phyloP scores from a whole-genome alignment of 176 grass and related monocot species.

The sorghum (Sorghum bicolor) region Sorghum_bicolor_NCBIv3 NC_012878.2:48794001-48794500 shows the following conservation, averaged over 20 bases:
- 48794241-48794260: background rate
- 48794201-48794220: background rate
- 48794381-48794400: background rate
- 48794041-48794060: background rate
- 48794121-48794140: background rate
- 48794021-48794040: background rate
- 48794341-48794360: background rate
- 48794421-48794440: background rate
- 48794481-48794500: background rate
- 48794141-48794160: background rate
- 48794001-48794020: conserved; percentile 32
- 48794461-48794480: background rate
- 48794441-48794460: background rate
- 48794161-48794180: background rate
- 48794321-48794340: background rate
- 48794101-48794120: background rate
- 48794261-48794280: background rate
- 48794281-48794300: background rate
- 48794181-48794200: background rate
- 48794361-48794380: background rate
- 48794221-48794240: background rate
- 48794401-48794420: background rate
- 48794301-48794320: background rate
- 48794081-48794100: background rate
- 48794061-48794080: conserved; percentile 29